These are phyloP conservation scores for Exophiala dermatitidis DNA, from an alignment of 2,329 filamentous ascomycete species.

Conservation along the genomic window DNA sequence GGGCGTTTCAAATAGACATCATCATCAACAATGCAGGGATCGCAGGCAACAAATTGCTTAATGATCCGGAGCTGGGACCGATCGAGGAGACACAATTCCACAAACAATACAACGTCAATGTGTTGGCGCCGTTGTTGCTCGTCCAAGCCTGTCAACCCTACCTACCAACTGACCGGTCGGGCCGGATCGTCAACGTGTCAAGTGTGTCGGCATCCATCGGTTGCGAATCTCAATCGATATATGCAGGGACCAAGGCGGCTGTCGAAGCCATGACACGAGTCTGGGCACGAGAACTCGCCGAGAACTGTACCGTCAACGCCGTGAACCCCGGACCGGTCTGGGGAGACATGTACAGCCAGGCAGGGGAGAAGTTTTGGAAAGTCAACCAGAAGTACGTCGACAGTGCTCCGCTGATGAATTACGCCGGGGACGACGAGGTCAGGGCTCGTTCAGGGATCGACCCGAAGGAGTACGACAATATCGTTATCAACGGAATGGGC, in stretches of 20 bases:
- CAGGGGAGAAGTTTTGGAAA: constrained; percentile 51
- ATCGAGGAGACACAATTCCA: constrained; percentile 48
- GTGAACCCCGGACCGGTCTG: constrained; percentile 54
- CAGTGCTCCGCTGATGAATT: constrained; percentile 58
- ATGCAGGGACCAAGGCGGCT: constrained; percentile 57
- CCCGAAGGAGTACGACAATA: constrained; percentile 53
- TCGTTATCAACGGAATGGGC: constrained; percentile 52
- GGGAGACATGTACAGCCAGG: constrained; percentile 48
- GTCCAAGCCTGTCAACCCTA: constrained; percentile 49
- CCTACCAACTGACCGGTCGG: constrained; percentile 51
- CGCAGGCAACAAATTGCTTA: constrained; percentile 46
- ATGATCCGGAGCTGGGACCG: constrained; percentile 45
- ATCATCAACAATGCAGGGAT: constrained; percentile 36
- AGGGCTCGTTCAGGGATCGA: constrained; percentile 44
- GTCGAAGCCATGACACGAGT: constrained; percentile 57
- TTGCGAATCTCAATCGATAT: constrained; percentile 50
- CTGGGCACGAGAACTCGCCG: constrained; percentile 53
- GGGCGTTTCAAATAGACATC: constrained; percentile 35
- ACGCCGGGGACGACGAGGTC: constrained; percentile 47
- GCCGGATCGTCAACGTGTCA: constrained; percentile 52
- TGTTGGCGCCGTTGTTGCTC: constrained; percentile 51
- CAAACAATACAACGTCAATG: constrained; percentile 52
- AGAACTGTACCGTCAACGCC: constrained; percentile 52
- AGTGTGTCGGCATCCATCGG: constrained; percentile 49
- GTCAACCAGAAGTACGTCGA: constrained; percentile 55